Evolutionary conservation across 2,329 filamentous ascomycete species (phyloP), one percentile per base, ranked within the genome.

Genomic region (Cladobotryum protrusum): DNA sequence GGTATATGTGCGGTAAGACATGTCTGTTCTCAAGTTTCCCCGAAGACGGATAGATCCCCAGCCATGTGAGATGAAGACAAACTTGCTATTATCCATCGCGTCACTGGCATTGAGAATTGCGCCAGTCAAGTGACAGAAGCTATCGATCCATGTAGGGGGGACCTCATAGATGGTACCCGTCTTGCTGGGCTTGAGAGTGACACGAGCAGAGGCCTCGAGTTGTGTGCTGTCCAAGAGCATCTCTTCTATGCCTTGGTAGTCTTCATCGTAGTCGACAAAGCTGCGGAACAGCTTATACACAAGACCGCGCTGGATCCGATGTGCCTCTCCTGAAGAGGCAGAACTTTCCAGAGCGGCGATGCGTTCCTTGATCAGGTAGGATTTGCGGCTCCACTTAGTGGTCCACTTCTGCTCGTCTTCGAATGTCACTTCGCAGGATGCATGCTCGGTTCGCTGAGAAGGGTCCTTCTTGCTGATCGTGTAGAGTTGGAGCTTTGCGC

Each of bases 31-130:
- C 0, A 79, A 67, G 24, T 68, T 71, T 61, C 77, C 74, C 3
- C 72, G 67, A 56, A 80, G 73, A 41, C 72, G 66, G 57, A 79
- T 63, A 8, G 72, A 75, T 44, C 73, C 73, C 77, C 77, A 81
- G 35, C 77, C 77, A 59, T 80, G 77, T n/a, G 75, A 78, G 55
- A 81, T 77, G 62, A 70, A 80, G 46, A 79, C 74, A 53, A 75
- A 68, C 52, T 78, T 72, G 24, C 71, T 68, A 11, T 74, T 76
- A 58, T 81, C 76, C 14, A 78, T 67, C 19, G 67, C 74, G 57
- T 80, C 77, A 11, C 74, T 76, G 9, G 70, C 76, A 55, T 81
- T 81, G 58, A 79, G 68, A 51, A 79, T 75, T 62, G 81, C 81
- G 20, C 78, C 78, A 3, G 33, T 46, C 4, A 41, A 29, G 20